A percentile compares a stretch with the other conserved stretches of the same genome.
Conservation (phyloP, 805 yeast species). For the Barnettozyma siamensis region DNA sequence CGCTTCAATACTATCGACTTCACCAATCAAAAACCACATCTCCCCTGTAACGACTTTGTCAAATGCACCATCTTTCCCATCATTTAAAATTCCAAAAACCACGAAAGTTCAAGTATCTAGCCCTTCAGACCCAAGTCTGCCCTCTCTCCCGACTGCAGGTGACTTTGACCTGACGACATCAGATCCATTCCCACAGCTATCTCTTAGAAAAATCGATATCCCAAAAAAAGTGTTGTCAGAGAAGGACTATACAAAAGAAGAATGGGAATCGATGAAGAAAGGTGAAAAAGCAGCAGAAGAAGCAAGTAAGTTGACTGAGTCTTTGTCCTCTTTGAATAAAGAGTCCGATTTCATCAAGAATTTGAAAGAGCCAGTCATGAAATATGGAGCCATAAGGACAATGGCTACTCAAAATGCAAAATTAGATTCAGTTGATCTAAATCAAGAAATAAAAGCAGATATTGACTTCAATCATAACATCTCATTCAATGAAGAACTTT, state of each 20-base stretch:
- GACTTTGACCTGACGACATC: not conserved
- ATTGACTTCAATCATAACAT: not conserved
- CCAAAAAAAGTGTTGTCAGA: not conserved
- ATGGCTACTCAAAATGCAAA: not conserved
- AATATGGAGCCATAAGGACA: conserved; percentile 6
- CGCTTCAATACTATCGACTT: too few species aligned
- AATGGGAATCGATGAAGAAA: conserved; percentile 1
- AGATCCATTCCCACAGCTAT: not conserved
- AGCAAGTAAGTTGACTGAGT: not conserved
- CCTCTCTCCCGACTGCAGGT: not conserved
- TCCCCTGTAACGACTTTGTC: not conserved
- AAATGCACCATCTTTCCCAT: not conserved
- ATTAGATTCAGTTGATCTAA: conserved; percentile 8
- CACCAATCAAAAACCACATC: not conserved
- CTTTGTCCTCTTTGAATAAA: too few species aligned
- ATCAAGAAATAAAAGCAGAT: conserved; percentile 10
- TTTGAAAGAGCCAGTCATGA: conserved; percentile 11
- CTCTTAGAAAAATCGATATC: not conserved
- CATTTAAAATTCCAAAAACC: too few species aligned
- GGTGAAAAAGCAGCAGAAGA: conserved; percentile 5
- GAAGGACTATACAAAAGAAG: conserved; percentile 1
- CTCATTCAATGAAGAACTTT: conserved; percentile 2
- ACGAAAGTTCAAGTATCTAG: too few species aligned
- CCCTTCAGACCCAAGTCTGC: not conserved
- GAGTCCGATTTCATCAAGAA: conserved; percentile 3